A percentile compares a stretch with the other conserved stretches of the same genome.
phyloP scores from a whole-genome alignment of 495 filamentous ascomycete genomes.

The Penicillium malachiteum region DNA sequence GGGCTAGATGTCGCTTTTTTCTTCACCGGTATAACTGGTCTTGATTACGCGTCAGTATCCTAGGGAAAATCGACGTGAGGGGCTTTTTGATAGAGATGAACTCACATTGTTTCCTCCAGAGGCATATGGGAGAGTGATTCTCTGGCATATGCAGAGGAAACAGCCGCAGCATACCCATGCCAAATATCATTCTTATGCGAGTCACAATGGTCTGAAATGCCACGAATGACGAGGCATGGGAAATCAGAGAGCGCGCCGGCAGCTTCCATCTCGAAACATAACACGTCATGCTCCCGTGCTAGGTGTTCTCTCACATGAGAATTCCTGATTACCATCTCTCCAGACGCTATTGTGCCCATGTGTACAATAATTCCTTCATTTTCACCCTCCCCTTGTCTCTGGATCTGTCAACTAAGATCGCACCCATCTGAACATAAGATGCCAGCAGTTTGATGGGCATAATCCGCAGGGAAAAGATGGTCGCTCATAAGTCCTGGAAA shows the following conservation, averaged over 20 bases:
- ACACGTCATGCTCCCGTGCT: constrained; percentile 14
- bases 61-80: too few species aligned
- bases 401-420: constrained; percentile 9
- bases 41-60: too few species aligned
- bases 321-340: constrained; percentile 30
- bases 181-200: constrained; percentile 1
- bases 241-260: not conserved
- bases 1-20: too few species aligned
- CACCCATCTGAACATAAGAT: constrained; percentile 17
- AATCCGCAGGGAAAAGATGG: constrained; percentile 23
- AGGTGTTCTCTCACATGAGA: constrained; percentile 19
- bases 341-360: constrained; percentile 38
- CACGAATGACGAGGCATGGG: not conserved
- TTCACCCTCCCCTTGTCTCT: constrained; percentile 11
- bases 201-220: not conserved
- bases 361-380: constrained; percentile 27
- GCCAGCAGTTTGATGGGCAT: constrained; percentile 15
- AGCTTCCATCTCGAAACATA: constrained; percentile 14
- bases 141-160: not conserved
- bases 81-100: too few species aligned
- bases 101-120: not conserved
- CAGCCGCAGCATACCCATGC: not conserved
- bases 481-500: constrained; percentile 13
- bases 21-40: too few species aligned
- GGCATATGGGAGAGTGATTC: not conserved